Evolutionary conservation across 2,329 filamentous ascomycete species (phyloP), one percentile per base, ranked within the genome.

Genomic region (Fusarium sarcochroum): DNA sequence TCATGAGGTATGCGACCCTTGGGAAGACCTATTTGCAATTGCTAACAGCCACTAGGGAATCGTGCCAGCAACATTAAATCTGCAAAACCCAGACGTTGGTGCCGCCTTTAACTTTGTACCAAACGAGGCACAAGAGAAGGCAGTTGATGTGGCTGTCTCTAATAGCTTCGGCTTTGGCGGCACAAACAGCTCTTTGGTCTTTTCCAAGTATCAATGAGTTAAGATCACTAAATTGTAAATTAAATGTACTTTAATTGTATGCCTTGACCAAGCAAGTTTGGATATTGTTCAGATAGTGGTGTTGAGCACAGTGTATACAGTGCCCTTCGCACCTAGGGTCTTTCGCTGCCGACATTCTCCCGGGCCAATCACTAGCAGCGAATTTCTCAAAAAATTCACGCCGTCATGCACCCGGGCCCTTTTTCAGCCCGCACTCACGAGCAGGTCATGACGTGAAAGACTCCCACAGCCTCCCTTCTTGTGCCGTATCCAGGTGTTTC

Each of bases 141-240:
- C 84, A 4, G 88, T 98, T 13, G 82, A 89, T 58, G 90, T 95
- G 21, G 93, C 92, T 7, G 74, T 99, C 59, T 96, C 93, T 5
- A 99, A 99, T 76, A 98, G 95, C 77, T 99, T 99, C 81, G 96
- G 96, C 0, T 99, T 99, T 81, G 96, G 96, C 13, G 96, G 96
- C 17, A 98, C 95, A 2, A 99, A 99, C 81, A 94, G 95, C 41
- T 94, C 90, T 54, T 82, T 99, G 37, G 94, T 94, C 52, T 95
- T 98, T 73, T 86, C 86, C 9, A 77, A 70, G 30, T 58, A 76
- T 44, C 34, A 27, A 52, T 70, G 42, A 52, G 25, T 1, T 17
- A 14, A 37, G 2, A n/a, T 15, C 30, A 21, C 27, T 40, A 38
- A n/a, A 15, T 52, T 59, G 50, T 21, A 52, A 34, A 54, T 21